These are phyloP conservation scores for Populus trichocarpa DNA, from an alignment of 441 rosid genomes.

Conservation along the genomic window DNA sequence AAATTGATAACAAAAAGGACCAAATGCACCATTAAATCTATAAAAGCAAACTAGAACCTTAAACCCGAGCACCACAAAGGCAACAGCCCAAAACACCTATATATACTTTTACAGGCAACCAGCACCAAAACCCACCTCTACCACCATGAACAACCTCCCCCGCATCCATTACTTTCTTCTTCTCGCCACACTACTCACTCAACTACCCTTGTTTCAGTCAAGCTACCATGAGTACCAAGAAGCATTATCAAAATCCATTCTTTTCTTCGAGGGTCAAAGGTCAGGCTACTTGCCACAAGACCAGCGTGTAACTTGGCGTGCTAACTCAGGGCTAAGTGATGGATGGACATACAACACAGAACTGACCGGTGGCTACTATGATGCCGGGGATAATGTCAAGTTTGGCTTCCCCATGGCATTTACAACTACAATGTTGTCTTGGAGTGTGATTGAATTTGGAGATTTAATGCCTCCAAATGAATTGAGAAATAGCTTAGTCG, in stretches of 20 bases:
- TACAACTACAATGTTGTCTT: constrained; percentile 74
- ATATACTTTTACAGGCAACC: neutral
- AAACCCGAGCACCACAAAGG: neutral
- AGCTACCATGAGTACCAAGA: constrained; percentile 58
- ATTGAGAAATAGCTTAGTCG: constrained; percentile 53
- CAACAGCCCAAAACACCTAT: neutral
- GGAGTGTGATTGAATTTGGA: constrained; percentile 88
- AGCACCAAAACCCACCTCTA: neutral
- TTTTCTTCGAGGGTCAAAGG: constrained; percentile 95
- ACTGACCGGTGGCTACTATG: constrained; percentile 85
- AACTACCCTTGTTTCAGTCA: constrained; percentile 19
- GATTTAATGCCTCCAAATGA: constrained; percentile 71
- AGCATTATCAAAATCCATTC: constrained; percentile 81
- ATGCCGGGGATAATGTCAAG: constrained; percentile 93
- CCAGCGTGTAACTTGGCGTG: constrained; percentile 70
- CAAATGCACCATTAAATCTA: neutral
- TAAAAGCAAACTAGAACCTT: neutral
- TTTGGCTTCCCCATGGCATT: constrained; percentile 93
- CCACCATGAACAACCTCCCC: constrained; percentile 15
- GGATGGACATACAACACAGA: constrained; percentile 68
- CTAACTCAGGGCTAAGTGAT: constrained; percentile 67
- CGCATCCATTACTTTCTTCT: neutral
- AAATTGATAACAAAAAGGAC: neutral
- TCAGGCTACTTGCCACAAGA: constrained; percentile 74
- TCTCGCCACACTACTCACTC: neutral